These are phyloP conservation scores for Podospora anserina DNA, from an alignment of 495 filamentous ascomycete species.

Conservation along the genomic window DNA sequence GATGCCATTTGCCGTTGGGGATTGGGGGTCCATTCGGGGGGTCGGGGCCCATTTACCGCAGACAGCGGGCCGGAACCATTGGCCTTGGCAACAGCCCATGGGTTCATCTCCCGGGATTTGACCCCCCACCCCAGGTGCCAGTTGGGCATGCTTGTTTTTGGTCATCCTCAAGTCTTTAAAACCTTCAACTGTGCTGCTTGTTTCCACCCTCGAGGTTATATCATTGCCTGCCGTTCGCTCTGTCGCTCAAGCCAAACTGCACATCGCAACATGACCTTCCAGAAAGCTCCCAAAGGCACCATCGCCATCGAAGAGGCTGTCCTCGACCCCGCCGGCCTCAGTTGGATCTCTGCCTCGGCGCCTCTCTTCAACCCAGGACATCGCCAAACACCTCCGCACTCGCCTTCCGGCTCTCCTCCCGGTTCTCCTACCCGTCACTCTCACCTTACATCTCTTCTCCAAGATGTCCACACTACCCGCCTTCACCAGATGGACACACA, in stretches of 20 bases:
- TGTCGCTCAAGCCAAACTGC: not conserved
- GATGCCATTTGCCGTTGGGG: not conserved
- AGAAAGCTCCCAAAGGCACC: slow-evolving; percentile 49
- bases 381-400: not conserved
- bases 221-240: not conserved
- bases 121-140: not conserved
- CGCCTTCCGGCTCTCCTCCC: slow-evolving; percentile 6
- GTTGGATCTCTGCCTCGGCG: slow-evolving; percentile 29
- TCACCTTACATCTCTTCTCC: slow-evolving; percentile 20
- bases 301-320: slow-evolving; percentile 57
- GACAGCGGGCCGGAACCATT: not conserved
- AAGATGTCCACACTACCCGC: slow-evolving; percentile 49
- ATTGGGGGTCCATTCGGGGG: not conserved
- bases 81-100: not conserved
- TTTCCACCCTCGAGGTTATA: too few relatives aligned
- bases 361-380: slow-evolving; percentile 30
- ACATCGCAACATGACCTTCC: not conserved
- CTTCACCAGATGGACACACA: slow-evolving; percentile 54
- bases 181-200: too few relatives aligned
- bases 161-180: not conserved
- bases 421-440: slow-evolving; percentile 8
- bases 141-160: not conserved
- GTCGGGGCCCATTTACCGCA: not conserved
- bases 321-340: slow-evolving; percentile 42
- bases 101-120: not conserved